Percentiles rank a stretch among this genome's conserved stretches.
These are phyloP conservation scores for Astragalus membranaceus DNA, from an alignment of 306 rosid species.

Conservation along the genomic window DNA sequence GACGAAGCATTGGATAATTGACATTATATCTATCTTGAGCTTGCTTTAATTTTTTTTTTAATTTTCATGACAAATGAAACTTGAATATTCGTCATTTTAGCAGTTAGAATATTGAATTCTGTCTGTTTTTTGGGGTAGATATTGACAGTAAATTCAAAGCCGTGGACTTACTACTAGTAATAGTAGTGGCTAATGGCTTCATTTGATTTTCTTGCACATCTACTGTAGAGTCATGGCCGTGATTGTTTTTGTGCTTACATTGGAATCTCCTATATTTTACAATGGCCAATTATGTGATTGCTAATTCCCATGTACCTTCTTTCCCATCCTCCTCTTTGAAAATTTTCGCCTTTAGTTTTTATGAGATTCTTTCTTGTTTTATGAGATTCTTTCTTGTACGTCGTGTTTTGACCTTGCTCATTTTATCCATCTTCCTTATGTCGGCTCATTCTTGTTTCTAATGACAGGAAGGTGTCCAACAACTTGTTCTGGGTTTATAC, in stretches of 20 bases:
- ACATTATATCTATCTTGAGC: background rate
- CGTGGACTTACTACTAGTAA: background rate
- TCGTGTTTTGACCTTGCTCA: background rate
- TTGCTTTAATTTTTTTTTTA: background rate
- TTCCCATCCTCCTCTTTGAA: background rate
- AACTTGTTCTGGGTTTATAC: constrained; percentile 83
- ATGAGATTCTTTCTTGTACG: background rate
- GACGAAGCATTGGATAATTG: background rate
- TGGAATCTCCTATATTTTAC: background rate
- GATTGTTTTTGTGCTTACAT: background rate
- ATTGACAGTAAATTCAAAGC: background rate
- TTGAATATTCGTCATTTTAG: background rate
- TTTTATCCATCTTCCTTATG: background rate
- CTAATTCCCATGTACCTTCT: background rate
- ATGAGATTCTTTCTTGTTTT: background rate
- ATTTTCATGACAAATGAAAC: background rate
- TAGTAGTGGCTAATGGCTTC: background rate
- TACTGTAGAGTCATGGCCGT: background rate
- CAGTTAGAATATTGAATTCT: background rate
- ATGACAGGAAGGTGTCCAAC: constrained; percentile 93
- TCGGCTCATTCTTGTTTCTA: constrained; percentile 12
- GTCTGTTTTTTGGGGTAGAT: background rate
- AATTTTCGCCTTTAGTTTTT: background rate
- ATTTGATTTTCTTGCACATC: background rate
- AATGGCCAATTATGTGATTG: background rate